A percentile compares a stretch with the other conserved stretches of the same genome.
Evolutionary conservation across 1,284 basidiomycete genomes (phyloP).

Genomic region (Vanrija sp.): DNA sequence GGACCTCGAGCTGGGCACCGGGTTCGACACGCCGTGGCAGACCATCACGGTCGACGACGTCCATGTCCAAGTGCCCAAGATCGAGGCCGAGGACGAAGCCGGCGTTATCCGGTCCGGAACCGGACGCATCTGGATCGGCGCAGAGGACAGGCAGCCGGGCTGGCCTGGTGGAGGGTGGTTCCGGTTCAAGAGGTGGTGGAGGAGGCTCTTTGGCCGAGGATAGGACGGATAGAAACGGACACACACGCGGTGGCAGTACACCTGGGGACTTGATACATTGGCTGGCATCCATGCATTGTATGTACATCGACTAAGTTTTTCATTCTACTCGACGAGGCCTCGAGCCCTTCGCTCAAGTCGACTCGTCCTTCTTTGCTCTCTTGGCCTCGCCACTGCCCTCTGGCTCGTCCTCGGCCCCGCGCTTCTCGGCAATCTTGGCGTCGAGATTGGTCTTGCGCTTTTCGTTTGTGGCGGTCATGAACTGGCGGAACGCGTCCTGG

Average conservation of each 20-base stretch:
- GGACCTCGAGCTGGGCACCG: conserved; percentile 24
- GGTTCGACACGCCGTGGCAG: conserved; percentile 20
- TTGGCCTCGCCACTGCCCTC: conserved; percentile 4
- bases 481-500: conserved; percentile 42
- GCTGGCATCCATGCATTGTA: background rate
- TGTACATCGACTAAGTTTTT: background rate
- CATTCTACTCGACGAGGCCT: background rate
- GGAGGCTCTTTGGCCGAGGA: conserved; percentile 27
- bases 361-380: conserved; percentile 6
- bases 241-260: background rate
- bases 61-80: conserved; percentile 19
- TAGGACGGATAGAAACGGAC: conserved; percentile 1
- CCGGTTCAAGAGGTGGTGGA: conserved; percentile 41
- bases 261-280: background rate
- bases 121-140: conserved; percentile 41
- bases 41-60: conserved; percentile 18
- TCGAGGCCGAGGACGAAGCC: conserved; percentile 27
- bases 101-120: conserved; percentile 39
- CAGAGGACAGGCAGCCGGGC: conserved; percentile 22
- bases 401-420: conserved; percentile 17
- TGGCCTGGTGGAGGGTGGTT: conserved; percentile 38
- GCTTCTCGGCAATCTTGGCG: conserved; percentile 20
- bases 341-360: background rate
- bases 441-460: conserved; percentile 22
- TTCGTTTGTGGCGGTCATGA: conserved; percentile 40